Base-by-base conservation (phyloP, 352 stramenopile species). In the Globisporangium middletonii region DNA sequence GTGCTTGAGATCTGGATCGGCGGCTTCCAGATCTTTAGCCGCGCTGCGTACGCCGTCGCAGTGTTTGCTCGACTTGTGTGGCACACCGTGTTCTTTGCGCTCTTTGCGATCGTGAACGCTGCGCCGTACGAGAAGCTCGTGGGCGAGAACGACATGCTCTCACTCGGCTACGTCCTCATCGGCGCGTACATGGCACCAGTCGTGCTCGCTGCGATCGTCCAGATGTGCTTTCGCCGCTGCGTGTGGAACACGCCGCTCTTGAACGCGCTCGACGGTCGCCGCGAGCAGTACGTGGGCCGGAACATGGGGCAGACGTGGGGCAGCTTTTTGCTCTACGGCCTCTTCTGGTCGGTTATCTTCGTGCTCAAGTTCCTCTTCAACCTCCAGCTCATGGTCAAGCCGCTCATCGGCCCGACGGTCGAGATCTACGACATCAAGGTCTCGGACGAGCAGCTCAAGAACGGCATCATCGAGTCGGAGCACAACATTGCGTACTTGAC, bases 321-420 rank as follows among this genome's bases (percentile, higher is more conserved):
- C 28, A 70, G 68, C 50, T 83, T 91, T 53, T 35, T 88, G 7
- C 62, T 64, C 35, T 93, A 93, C 57, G 81, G 76, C 12, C 57
- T 79, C 49, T 91, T 95, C 53, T 95, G 85, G 85, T 77, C 64
- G 11, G 48, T 95, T 33, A 77, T 93, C 64, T 93, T 95, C 59
- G 66, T 84, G 33, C 96, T 92, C 81, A 99, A 99, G 78, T 88
- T 99, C 33, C 83, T 93, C 50, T 99, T 99, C 67, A 98, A 96
- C 37, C 94, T 99, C 63, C 77, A 97, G 55, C 97, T 99, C 59
- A 97, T 99, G 78, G 88, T 99, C 44, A 98, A 98, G 65, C 92
- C 89, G 45, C 92, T 99, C 43, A 97, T 98, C 37, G 87, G 96
- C 4, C 96, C 96, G n/a, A 97, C 92, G 5, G 80, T 99, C 53